Evolutionary conservation across 164 flowering plant genomes (phyloP).

Genomic region (Santalum album): DNA sequence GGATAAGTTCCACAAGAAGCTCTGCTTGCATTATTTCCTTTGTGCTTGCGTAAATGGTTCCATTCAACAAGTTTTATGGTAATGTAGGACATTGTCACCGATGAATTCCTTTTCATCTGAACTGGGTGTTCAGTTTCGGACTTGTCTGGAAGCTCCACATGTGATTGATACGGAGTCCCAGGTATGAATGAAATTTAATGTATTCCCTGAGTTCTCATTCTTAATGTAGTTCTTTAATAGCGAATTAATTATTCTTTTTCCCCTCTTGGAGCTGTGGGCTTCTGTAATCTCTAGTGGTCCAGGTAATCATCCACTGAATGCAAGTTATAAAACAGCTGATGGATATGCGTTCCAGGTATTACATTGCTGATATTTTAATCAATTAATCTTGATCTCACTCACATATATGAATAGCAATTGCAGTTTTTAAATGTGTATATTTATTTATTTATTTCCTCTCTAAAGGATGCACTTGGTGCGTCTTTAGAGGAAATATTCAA

Average conservation of each 20-base stretch:
- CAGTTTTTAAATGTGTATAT: background rate
- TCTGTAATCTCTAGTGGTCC: constrained; percentile 70
- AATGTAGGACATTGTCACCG: constrained; percentile 81
- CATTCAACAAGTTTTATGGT: constrained; percentile 3
- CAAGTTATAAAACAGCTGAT: constrained; percentile 89
- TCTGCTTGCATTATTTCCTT: background rate
- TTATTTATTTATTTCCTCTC: constrained; percentile 8
- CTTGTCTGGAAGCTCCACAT: constrained; percentile 95
- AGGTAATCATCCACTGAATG: constrained; percentile 68
- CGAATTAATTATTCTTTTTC: constrained; percentile 1
- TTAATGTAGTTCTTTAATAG: background rate
- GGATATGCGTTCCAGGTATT: constrained; percentile 74
- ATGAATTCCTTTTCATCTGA: constrained; percentile 86
- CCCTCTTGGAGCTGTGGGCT: constrained; percentile 63
- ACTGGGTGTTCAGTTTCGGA: constrained; percentile 88
- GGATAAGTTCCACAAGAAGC: background rate
- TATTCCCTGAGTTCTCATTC: background rate
- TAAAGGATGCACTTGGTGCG: constrained; percentile 85
- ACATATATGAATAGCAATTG: background rate
- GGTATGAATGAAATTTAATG: constrained; percentile 25
- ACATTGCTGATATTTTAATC: constrained; percentile 3
- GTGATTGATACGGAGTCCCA: constrained; percentile 80
- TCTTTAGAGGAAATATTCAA: constrained; percentile 75
- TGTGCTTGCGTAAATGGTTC: too few relatives aligned
- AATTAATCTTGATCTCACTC: background rate